Base-by-base conservation (phyloP, 2,329 filamentous ascomycete species). In the Blastomyces silverae region DNA sequence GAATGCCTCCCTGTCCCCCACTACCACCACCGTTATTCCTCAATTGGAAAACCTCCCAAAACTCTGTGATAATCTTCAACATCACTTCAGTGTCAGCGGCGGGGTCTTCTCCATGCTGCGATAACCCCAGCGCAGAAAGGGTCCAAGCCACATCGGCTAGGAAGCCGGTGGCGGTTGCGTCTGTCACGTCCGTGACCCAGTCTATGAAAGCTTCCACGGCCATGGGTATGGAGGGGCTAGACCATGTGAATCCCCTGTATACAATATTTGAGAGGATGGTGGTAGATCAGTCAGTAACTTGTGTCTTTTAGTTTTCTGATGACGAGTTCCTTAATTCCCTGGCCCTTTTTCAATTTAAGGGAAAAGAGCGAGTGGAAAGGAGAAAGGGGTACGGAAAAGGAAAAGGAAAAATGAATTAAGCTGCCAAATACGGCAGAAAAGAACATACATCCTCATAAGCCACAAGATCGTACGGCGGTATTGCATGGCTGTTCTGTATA, bases 121-220 rank as follows among this genome's bases (percentile, higher is more conserved):
- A 68, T 28, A 67, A 56, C 17, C 58, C 66, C 22, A 68, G n/a
- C 31, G 62, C 58, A 25, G 65, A 64, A 25, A 69, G 22, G 22
- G 22, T 65, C 68, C 67, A 70, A 13, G 65, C 66, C 46, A 69
- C 62, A 22, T 69, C 68, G 11, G 67, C 66, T 17, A 67, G 62
- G 46, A 69, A 66, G 37, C 65, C 65, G 2, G 42, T 66, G 6
- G 67, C 64, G 3, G 56, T 65, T 17, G 64, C 52, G 42, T 67
- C 65, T 28, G 67, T 69, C 17, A 69, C 64, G 48, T 68, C 67
- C 2, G 68, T 69, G 28, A 69, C 56, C 66, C 67, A 69, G 31
- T 69, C 66, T 37, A 69, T 42, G 57, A 67, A 65, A 20, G 66
- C 66, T 61, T 69, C 66, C 7, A 56, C 64, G 20, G 64, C 61